Evolutionary conservation across 2,329 filamentous ascomycete species (phyloP).

Genomic region (Plectosphaerella sp.): DNA sequence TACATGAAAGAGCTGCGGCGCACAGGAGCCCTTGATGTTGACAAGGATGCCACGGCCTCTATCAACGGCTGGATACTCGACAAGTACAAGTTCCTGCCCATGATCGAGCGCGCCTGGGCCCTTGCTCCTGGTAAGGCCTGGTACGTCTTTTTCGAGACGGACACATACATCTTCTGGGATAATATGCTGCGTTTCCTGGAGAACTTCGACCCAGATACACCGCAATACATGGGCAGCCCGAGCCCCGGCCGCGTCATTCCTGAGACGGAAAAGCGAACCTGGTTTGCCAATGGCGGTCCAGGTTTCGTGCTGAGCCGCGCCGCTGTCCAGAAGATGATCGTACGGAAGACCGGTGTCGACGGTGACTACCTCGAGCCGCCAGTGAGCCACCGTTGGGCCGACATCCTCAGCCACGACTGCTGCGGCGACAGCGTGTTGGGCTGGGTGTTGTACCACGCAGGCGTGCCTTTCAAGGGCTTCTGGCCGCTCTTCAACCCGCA

Average conservation of each 20-base stretch:
- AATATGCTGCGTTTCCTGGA: slow-evolving; percentile 44
- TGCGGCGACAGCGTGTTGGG: slow-evolving; percentile 49
- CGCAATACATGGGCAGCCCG: slow-evolving; percentile 45
- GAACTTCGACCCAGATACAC: slow-evolving; percentile 37
- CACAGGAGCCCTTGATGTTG: slow-evolving; percentile 25
- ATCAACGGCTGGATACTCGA: slow-evolving; percentile 47
- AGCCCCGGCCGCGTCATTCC: slow-evolving; percentile 30
- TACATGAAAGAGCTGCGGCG: slow-evolving; percentile 29
- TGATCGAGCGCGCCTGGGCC: slow-evolving; percentile 45
- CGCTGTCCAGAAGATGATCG: slow-evolving; percentile 35
- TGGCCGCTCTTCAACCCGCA: slow-evolving; percentile 48
- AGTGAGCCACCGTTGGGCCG: slow-evolving; percentile 33
- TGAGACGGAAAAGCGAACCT: slow-evolving; percentile 26
- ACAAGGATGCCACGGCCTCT: slow-evolving; percentile 21
- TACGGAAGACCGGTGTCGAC: slow-evolving; percentile 20
- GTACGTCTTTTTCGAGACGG: slow-evolving; percentile 53
- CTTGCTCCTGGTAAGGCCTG: slow-evolving; percentile 43
- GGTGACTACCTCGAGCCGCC: slow-evolving; percentile 34
- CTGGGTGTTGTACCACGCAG: slow-evolving; percentile 37
- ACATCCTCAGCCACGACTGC: slow-evolving; percentile 39
- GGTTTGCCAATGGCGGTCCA: slow-evolving; percentile 45
- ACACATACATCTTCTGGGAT: slow-evolving; percentile 40
- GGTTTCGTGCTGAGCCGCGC: slow-evolving; percentile 41
- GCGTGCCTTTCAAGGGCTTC: slow-evolving; percentile 38
- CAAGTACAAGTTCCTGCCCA: slow-evolving; percentile 54